Evolutionary conservation across 2,329 filamentous ascomycete genomes (phyloP), one percentile per base, ranked within the genome.

Genomic region (Fusarium sp.): DNA sequence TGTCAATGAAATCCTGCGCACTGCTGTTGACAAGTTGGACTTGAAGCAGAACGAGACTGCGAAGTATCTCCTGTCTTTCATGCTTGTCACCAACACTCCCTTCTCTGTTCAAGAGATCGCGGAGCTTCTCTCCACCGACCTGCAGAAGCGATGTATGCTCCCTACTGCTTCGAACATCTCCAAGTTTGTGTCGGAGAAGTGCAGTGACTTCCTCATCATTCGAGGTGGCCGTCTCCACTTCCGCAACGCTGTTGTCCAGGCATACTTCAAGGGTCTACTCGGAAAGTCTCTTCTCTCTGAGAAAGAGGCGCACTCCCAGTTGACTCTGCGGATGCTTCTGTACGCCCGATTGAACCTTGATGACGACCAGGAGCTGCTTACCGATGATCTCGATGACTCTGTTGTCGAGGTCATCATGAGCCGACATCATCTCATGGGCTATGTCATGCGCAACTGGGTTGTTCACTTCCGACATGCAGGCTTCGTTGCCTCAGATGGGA

Each of bases 391-490:
- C 1, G 70, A 71, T 7, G 70, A 77, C 8, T 56, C 65, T 6
- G 57, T 69, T 12, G 72, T 78, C 2, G 73, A 77, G 4, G 63
- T 72, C 2, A 58, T 74, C 3, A 73, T 81, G 20, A 54, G 67
- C 11, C 69, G 72, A 6, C 73, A 81, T 44, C 70, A 69, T 5
- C 70, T 82, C 9, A 71, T 82, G 12, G 69, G 75, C 11, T 82
- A 82, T 49, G 77, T 79, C 44, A 74, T 82, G 58, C 65, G 69
- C 6, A 75, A 80, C 67, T 82, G 81, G 81, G 65, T 78, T 22
- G 41, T 71, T 3, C 81, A 82, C 66, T 79, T 82, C 67, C 74
- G 75, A 9, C 66, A 72, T 6, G 80, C 80, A 1, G 78, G 79
- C 1, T 71, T 80, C 2, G 66, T 76, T n/a, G 71, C 67, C 4